Conservation (phyloP, 2,329 filamentous ascomycete genomes). For the Pseudogymnoascus destructans region DNA sequence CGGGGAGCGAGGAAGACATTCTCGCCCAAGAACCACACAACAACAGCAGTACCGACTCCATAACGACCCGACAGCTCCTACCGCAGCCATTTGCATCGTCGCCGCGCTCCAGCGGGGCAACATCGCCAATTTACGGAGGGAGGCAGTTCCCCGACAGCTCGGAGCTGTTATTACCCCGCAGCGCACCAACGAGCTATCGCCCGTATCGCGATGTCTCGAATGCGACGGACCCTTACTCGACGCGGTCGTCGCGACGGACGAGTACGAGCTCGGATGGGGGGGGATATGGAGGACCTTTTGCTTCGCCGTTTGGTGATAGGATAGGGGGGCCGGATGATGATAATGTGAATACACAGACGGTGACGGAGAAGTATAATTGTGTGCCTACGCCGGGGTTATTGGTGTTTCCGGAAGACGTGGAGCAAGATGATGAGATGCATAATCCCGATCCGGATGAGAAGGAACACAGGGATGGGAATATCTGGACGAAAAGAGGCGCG, state of each 20-base stretch:
- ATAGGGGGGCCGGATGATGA: conserved; percentile 48
- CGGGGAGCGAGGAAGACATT: conserved; percentile 38
- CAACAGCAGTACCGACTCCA: conserved; percentile 28
- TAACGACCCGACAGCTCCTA: conserved; percentile 21
- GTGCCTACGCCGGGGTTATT: conserved; percentile 52
- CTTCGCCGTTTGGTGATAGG: conserved; percentile 45
- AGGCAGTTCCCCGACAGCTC: conserved; percentile 12
- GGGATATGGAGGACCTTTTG: conserved; percentile 30
- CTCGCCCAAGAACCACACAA: conserved; percentile 11
- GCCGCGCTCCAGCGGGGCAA: conserved; percentile 11
- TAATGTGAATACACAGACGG: conserved; percentile 56
- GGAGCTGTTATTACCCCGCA: conserved; percentile 35
- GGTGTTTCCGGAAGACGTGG: conserved; percentile 57
- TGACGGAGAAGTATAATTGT: conserved; percentile 62
- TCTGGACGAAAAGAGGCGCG: conserved; percentile 51
- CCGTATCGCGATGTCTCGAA: conserved; percentile 38
- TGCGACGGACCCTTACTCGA: conserved; percentile 22
- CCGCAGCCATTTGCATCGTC: conserved; percentile 16
- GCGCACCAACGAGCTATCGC: conserved; percentile 25
- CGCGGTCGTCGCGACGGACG: conserved; percentile 43
- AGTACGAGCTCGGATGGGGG: conserved; percentile 46
- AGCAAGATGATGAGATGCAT: conserved; percentile 61
- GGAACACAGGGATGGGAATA: conserved; percentile 46
- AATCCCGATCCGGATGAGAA: conserved; percentile 55
- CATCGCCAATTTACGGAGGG: conserved; percentile 17